Conservation (phyloP, 352 stramenopile species). For the Pythium chondricola region DNA sequence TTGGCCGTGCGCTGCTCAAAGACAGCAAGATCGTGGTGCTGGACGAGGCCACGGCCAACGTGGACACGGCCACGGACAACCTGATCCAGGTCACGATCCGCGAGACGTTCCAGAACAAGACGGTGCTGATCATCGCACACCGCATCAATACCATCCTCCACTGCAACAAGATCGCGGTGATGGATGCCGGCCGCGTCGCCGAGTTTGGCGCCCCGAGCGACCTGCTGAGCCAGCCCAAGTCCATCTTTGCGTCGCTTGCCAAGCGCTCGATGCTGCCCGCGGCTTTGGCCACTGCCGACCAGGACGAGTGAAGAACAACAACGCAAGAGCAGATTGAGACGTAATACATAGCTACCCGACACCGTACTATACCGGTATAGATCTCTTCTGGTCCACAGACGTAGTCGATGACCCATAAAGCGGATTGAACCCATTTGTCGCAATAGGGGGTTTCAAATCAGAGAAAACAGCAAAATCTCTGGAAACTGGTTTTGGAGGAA, state of each 20-base stretch:
- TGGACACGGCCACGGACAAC: conserved; percentile 61
- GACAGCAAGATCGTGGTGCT: conserved; percentile 91
- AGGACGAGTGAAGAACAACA: too few relatives aligned
- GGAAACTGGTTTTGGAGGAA: too few relatives aligned
- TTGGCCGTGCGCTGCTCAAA: conserved; percentile 90
- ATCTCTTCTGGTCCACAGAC: too few relatives aligned
- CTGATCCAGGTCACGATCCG: conserved; percentile 69
- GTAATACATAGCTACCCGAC: too few relatives aligned
- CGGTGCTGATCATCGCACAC: conserved; percentile 92
- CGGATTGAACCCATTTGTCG: too few relatives aligned
- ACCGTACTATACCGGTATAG: too few relatives aligned
- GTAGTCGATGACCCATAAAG: too few relatives aligned
- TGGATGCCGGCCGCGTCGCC: conserved; percentile 84
- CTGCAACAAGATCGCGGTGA: conserved; percentile 85
- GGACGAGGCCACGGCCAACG: conserved; percentile 93
- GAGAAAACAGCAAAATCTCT: too few relatives aligned
- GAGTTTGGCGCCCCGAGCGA: conserved; percentile 86
- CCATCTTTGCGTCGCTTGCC: conserved; percentile 62
- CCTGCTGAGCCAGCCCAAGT: conserved; percentile 62
- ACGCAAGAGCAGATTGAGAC: too few relatives aligned
- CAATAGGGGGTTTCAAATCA: too few relatives aligned
- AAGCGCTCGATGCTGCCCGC: too few relatives aligned
- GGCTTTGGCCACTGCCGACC: too few relatives aligned
- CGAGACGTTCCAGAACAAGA: conserved; percentile 83
- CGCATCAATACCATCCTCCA: conserved; percentile 92